Conservation (phyloP, 371 early-diverging fungal species). For the Scutellospora calospora region DNA sequence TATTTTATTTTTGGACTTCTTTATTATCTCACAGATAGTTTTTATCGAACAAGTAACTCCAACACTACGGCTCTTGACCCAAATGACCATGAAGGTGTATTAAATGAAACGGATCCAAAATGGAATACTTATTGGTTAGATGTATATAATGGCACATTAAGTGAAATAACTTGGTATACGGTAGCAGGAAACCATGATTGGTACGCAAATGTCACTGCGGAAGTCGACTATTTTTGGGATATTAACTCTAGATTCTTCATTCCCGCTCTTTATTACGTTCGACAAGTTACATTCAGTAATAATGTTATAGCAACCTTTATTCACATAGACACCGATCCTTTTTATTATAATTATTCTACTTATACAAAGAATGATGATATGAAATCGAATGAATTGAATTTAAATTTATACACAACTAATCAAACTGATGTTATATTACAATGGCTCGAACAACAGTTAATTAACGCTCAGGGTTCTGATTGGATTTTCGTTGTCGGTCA, state of each 20-base stretch:
- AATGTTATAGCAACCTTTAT: neutral
- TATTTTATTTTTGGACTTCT: no score
- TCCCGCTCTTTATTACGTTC: slow-evolving; percentile 35
- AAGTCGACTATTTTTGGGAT: slow-evolving; percentile 29
- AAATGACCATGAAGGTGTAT: slow-evolving; percentile 34
- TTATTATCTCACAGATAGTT: slow-evolving; percentile 33
- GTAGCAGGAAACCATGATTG: slow-evolving; percentile 43
- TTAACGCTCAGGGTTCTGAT: slow-evolving; percentile 12
- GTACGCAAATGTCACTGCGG: slow-evolving; percentile 17
- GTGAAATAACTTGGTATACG: slow-evolving; percentile 16
- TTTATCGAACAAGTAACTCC: neutral
- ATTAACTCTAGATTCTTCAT: slow-evolving; percentile 25
- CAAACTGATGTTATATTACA: neutral
- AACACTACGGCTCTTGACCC: neutral
- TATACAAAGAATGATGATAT: neutral
- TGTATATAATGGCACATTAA: slow-evolving; percentile 18
- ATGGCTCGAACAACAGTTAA: slow-evolving; percentile 31
- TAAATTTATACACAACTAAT: neutral
- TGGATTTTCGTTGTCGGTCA: slow-evolving; percentile 39
- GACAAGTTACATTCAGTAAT: neutral
- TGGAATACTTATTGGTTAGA: slow-evolving; percentile 40
- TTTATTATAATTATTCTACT: slow-evolving; percentile 1
- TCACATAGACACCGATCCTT: slow-evolving; percentile 37
- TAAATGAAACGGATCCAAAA: slow-evolving; percentile 6
- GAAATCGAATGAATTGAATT: neutral